A percentile compares a stretch with the other conserved stretches of the same genome.
Evolutionary conservation across 179 eudicot species (phyloP).

Genomic region (Heliamphora pulchella): DNA sequence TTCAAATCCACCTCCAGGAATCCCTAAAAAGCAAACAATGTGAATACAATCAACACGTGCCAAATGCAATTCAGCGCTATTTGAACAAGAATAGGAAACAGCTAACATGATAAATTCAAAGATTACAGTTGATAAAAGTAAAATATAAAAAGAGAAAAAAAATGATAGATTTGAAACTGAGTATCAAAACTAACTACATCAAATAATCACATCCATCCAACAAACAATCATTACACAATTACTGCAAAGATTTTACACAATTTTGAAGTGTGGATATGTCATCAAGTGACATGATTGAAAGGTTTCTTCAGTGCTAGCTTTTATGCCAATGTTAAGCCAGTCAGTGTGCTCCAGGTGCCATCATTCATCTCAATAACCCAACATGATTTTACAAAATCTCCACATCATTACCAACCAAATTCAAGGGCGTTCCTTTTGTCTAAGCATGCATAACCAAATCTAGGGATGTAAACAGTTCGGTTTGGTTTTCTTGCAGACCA

Average conservation of each 20-base stretch:
- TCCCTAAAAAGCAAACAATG: background rate
- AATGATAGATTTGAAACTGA: background rate
- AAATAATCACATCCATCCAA: background rate
- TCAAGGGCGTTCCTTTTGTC: background rate
- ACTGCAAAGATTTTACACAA: background rate
- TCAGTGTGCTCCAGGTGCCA: background rate
- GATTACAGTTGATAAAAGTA: background rate
- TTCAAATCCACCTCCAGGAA: conserved; percentile 14
- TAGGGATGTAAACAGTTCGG: no score
- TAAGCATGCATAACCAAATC: background rate
- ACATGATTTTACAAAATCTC: background rate
- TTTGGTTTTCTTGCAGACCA: no score
- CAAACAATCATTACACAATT: background rate
- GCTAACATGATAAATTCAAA: background rate
- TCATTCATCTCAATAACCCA: background rate
- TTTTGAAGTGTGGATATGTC: background rate
- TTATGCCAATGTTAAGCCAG: background rate
- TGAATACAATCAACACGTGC: background rate
- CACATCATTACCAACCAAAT: background rate
- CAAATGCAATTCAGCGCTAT: background rate
- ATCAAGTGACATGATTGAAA: background rate
- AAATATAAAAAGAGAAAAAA: background rate
- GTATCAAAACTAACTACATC: background rate
- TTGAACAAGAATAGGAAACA: background rate
- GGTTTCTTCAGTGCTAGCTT: background rate